Conservation (phyloP, 441 rosid genomes). For the Mallotus japonicus region DNA sequence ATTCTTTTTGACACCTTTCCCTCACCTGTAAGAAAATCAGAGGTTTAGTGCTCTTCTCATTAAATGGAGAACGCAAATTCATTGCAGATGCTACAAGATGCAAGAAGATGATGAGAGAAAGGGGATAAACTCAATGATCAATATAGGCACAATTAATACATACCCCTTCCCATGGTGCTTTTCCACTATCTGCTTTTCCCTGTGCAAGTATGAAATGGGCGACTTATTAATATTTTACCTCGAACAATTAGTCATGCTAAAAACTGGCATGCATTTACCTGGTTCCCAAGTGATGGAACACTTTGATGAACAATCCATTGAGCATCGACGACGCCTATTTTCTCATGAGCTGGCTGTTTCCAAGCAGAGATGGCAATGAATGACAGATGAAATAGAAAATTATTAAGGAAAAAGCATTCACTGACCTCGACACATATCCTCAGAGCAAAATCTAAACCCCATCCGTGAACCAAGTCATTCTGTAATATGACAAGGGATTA, state of each 20-base stretch:
- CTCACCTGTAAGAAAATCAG: constrained; percentile 50
- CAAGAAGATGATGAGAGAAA: too few relatives aligned
- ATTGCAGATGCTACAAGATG: not conserved
- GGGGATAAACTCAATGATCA: too few relatives aligned
- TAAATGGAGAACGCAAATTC: not conserved
- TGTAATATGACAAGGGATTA: constrained; percentile 29
- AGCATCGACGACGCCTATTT: constrained; percentile 93
- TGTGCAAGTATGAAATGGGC: constrained; percentile 26
- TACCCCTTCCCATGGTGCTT: constrained; percentile 93
- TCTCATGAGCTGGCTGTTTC: constrained; percentile 83
- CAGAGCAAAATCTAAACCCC: constrained; percentile 97
- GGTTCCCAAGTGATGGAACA: constrained; percentile 87
- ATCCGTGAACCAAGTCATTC: constrained; percentile 98
- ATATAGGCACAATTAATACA: constrained; percentile 2
- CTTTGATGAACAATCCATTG: constrained; percentile 92
- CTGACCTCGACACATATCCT: constrained; percentile 84
- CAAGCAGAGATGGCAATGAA: constrained; percentile 2
- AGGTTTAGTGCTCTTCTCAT: not conserved
- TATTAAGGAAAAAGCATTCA: constrained; percentile 12
- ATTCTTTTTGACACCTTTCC: constrained; percentile 79
- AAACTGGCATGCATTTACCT: constrained; percentile 44
- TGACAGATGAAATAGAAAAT: constrained; percentile 12
- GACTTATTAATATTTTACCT: not conserved
- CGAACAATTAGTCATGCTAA: not conserved
- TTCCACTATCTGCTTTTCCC: constrained; percentile 63